These are phyloP conservation scores for Metschnikowia chrysomelidarum DNA, from an alignment of 805 yeast species.

Conservation along the genomic window DNA sequence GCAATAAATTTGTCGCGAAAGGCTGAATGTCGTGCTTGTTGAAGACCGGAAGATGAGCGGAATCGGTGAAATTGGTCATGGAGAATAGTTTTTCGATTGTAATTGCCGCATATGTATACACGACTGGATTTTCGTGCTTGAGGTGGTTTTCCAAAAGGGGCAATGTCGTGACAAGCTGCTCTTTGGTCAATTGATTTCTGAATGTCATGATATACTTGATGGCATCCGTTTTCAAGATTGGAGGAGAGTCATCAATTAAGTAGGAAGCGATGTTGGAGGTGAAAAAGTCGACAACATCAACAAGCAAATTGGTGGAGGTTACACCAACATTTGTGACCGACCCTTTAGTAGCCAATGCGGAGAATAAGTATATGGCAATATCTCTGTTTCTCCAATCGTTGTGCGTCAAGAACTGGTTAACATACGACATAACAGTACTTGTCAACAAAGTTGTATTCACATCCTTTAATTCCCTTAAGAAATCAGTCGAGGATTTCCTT, in stretches of 20 bases:
- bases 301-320: slow-evolving; percentile 75
- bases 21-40: slow-evolving; percentile 69
- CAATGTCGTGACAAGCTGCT: slow-evolving; percentile 73
- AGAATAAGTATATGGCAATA: slow-evolving; percentile 79
- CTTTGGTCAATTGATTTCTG: slow-evolving; percentile 89
- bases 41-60: slow-evolving; percentile 59
- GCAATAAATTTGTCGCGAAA: slow-evolving; percentile 56
- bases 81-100: slow-evolving; percentile 87
- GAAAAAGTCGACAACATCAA: slow-evolving; percentile 87
- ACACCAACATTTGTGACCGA: slow-evolving; percentile 84
- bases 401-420: slow-evolving; percentile 56
- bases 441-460: slow-evolving; percentile 75
- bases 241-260: slow-evolving; percentile 60
- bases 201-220: slow-evolving; percentile 86
- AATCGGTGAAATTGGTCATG: slow-evolving; percentile 56
- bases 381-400: slow-evolving; percentile 83
- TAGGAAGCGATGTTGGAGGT: slow-evolving; percentile 79
- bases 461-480: slow-evolving; percentile 80
- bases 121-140: slow-evolving; percentile 60
- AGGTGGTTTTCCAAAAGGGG: slow-evolving; percentile 76
- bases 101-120: slow-evolving; percentile 89
- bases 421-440: slow-evolving; percentile 67
- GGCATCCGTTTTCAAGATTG: slow-evolving; percentile 87
- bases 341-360: slow-evolving; percentile 90
- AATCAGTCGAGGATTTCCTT: slow-evolving; percentile 89